Conservation (phyloP, 176 grass and related monocot species). For the Oropetium thomaeum region DNA sequence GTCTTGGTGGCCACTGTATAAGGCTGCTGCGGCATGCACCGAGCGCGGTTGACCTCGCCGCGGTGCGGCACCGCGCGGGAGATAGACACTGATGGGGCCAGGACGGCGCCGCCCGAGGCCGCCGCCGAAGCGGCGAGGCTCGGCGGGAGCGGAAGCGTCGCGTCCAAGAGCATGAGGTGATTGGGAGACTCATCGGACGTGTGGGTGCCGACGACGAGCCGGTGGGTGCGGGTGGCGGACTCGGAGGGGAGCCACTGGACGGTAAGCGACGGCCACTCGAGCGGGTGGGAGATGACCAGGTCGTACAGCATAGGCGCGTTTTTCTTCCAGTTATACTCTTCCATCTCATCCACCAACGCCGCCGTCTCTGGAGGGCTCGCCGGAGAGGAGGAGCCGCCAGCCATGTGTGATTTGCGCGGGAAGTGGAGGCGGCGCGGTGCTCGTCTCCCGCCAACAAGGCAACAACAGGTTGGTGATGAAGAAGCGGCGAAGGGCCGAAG, state of each 20-base stretch:
- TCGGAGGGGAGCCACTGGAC: conserved; percentile 66
- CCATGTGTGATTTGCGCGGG: conserved; percentile 40
- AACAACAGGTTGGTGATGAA: neutral
- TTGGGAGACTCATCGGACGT: conserved; percentile 62
- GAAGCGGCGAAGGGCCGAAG: neutral
- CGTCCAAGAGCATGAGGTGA: conserved; percentile 62
- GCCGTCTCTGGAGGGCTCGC: neutral
- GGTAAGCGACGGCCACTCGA: conserved; percentile 94
- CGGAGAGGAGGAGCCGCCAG: conserved; percentile 41
- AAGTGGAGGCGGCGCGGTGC: conserved; percentile 27
- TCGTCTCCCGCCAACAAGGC: conserved; percentile 44
- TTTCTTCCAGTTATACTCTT: conserved; percentile 95
- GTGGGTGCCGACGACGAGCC: conserved; percentile 75
- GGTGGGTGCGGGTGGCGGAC: conserved; percentile 37
- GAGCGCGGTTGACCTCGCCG: conserved; percentile 86
- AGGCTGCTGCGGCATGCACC: conserved; percentile 75
- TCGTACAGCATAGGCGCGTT: conserved; percentile 91
- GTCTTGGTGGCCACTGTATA: conserved; percentile 78
- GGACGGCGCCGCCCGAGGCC: neutral
- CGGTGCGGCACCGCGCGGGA: conserved; percentile 41
- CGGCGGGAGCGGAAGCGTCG: conserved; percentile 49
- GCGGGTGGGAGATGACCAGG: conserved; percentile 80
- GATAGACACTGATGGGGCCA: conserved; percentile 55
- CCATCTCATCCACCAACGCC: conserved; percentile 21
- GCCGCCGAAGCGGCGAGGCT: conserved; percentile 28